Percentiles rank a stretch among this genome's conserved stretches.
Conservation (phyloP, 441 rosid species). For the Erodium chrysanthum region DNA sequence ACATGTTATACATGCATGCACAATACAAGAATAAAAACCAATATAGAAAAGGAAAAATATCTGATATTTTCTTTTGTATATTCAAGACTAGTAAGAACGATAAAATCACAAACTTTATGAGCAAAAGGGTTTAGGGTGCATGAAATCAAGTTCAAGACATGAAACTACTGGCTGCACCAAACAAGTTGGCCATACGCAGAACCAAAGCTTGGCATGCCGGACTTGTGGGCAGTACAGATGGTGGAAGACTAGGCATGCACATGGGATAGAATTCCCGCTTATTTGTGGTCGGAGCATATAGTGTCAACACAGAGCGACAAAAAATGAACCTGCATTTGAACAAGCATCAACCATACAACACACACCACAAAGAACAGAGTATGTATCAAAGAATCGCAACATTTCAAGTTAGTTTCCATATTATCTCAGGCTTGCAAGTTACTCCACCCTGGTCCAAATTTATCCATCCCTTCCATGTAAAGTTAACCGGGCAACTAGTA, state of each 20-base stretch:
- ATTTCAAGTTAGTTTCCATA: neutral
- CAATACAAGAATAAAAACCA: neutral
- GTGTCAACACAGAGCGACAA: constrained; percentile 60
- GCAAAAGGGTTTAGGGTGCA: neutral
- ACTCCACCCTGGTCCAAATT: neutral
- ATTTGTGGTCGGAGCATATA: constrained; percentile 36
- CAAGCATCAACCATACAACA: neutral
- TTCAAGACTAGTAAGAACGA: neutral
- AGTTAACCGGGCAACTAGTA: neutral
- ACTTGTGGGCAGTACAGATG: constrained; percentile 35
- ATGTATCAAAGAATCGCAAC: neutral
- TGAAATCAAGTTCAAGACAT: neutral
- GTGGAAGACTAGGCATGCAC: constrained; percentile 63
- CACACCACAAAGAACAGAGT: neutral
- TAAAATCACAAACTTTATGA: neutral
- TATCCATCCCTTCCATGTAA: neutral
- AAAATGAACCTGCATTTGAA: constrained; percentile 57
- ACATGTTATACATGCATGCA: too few species aligned
- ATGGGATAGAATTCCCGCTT: constrained; percentile 64
- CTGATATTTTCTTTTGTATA: neutral
- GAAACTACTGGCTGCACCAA: constrained; percentile 48
- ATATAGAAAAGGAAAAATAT: neutral
- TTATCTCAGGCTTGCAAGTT: neutral
- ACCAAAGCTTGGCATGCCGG: constrained; percentile 38
- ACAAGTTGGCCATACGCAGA: constrained; percentile 51